A percentile compares a stretch with the other conserved stretches of the same genome.
These are phyloP conservation scores for Nigrospora sphaerica DNA, from an alignment of 2,329 filamentous ascomycete genomes.

Conservation along the genomic window DNA sequence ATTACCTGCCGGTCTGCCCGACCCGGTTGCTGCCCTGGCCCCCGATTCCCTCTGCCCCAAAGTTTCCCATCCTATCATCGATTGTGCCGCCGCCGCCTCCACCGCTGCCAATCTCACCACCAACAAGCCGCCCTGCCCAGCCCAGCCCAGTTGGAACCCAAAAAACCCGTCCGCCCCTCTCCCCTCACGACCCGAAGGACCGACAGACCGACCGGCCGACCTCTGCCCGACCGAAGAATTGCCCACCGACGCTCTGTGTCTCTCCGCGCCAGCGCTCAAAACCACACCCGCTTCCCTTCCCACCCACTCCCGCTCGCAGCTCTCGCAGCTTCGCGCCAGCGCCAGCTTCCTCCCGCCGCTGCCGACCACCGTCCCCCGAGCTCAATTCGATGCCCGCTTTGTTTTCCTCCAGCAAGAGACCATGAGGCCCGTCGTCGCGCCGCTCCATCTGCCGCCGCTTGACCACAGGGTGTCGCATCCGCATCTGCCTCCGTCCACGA, in stretches of 20 bases:
- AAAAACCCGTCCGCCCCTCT: too few species aligned
- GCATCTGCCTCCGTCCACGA: slow-evolving; percentile 13
- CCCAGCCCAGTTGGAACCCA: neutral
- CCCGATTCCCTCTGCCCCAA: neutral
- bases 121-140: neutral
- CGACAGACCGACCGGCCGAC: too few species aligned
- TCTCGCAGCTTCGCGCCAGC: neutral
- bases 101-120: neutral
- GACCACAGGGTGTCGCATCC: slow-evolving; percentile 24
- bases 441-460: slow-evolving; percentile 20
- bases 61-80: neutral
- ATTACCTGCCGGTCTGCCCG: neutral
- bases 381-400: neutral
- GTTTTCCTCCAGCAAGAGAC: slow-evolving; percentile 17
- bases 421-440: slow-evolving; percentile 25
- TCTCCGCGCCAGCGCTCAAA: too few species aligned
- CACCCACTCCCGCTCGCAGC: neutral
- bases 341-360: neutral
- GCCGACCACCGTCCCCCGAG: neutral
- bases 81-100: too few species aligned
- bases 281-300: neutral
- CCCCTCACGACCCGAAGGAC: too few species aligned
- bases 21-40: neutral
- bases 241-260: too few species aligned
- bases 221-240: too few species aligned